Conservation (phyloP, 306 rosid genomes). For the Vicia faba region DNA sequence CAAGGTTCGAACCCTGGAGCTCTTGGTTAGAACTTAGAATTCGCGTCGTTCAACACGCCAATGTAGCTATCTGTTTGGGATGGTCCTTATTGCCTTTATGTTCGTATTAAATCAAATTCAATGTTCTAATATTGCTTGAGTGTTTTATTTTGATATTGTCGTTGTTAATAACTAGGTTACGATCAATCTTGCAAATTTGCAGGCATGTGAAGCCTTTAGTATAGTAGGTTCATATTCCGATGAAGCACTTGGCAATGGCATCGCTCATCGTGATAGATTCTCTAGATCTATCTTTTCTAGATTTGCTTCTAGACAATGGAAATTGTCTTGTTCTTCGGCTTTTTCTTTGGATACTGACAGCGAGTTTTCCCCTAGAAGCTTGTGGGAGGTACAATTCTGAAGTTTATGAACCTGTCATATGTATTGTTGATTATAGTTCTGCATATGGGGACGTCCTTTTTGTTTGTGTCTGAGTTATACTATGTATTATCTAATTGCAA, state of each 20-base stretch:
- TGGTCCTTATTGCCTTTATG: neutral
- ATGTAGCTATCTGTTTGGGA: neutral
- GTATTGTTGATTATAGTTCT: conserved; percentile 37
- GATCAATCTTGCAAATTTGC: conserved; percentile 38
- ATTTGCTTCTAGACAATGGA: conserved; percentile 55
- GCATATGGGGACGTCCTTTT: conserved; percentile 25
- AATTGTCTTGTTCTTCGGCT: conserved; percentile 56
- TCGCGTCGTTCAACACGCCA: neutral
- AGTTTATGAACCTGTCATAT: conserved; percentile 40
- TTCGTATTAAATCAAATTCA: conserved; percentile 3
- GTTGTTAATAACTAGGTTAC: conserved; percentile 32
- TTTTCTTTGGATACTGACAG: conserved; percentile 48
- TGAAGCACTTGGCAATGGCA: conserved; percentile 51
- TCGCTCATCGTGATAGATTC: conserved; percentile 50
- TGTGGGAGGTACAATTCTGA: conserved; percentile 89
- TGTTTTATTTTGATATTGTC: conserved; percentile 19
- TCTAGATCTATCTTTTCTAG: conserved; percentile 54
- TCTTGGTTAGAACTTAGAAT: neutral
- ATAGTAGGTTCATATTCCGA: conserved; percentile 54
- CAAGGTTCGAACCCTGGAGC: neutral
- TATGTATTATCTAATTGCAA: conserved; percentile 39
- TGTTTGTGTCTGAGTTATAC: conserved; percentile 37
- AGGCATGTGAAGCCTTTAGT: conserved; percentile 68
- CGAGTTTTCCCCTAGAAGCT: conserved; percentile 71
- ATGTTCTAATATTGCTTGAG: conserved; percentile 21